Conservation (phyloP, 805 yeast species). For the Brettanomyces custersianus region DNA sequence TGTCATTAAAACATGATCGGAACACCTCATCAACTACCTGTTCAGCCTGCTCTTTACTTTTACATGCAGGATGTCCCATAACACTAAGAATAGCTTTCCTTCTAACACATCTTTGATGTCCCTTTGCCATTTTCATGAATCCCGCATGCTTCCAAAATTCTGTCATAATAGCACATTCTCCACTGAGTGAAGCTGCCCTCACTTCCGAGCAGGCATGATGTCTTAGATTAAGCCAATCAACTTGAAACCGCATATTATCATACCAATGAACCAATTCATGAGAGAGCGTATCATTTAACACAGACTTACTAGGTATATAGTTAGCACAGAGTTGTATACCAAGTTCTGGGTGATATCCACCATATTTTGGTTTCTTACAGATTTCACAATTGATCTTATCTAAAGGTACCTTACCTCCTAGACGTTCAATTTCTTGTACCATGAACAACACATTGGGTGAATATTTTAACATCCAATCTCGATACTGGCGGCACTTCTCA, state of each 20-base stretch:
- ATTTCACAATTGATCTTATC: constrained; percentile 64
- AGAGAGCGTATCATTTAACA: constrained; percentile 81
- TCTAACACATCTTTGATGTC: constrained; percentile 85
- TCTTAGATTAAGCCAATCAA: constrained; percentile 73
- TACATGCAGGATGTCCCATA: constrained; percentile 76
- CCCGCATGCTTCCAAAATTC: constrained; percentile 45
- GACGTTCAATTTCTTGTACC: constrained; percentile 70
- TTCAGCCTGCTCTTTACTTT: constrained; percentile 62
- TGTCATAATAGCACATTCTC: constrained; percentile 87
- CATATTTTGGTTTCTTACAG: constrained; percentile 78
- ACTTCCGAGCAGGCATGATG: constrained; percentile 98
- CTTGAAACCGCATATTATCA: constrained; percentile 80
- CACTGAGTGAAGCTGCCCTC: constrained; percentile 85
- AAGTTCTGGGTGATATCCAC: constrained; percentile 86
- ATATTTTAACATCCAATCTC: constrained; percentile 71
- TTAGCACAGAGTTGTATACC: constrained; percentile 88
- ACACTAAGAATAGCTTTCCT: constrained; percentile 86
- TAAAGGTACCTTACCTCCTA: constrained; percentile 40
- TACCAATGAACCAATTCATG: constrained; percentile 93
- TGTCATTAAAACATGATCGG: constrained; percentile 88
- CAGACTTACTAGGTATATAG: constrained; percentile 62
- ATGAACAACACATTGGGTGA: constrained; percentile 84
- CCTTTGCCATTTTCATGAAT: constrained; percentile 36
- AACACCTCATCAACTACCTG: constrained; percentile 80
- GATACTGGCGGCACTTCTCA: constrained; percentile 57